Evolutionary conservation across 2,329 filamentous ascomycete species (phyloP).

Genomic region (Monosporascus sp.): DNA sequence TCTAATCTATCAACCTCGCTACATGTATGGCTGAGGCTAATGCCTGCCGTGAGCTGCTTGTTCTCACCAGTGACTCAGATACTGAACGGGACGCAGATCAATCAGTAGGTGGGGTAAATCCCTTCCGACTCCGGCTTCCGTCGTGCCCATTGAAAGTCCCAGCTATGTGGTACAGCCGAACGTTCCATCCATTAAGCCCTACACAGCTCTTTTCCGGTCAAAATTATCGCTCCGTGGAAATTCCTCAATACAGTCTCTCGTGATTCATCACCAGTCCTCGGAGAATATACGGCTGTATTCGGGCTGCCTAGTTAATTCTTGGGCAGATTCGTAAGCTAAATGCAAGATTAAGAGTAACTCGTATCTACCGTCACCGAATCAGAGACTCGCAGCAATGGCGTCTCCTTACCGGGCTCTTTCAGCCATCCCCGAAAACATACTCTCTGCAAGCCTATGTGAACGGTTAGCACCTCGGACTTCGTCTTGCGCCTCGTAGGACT

Average conservation of each 20-base stretch:
- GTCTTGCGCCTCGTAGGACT: not conserved
- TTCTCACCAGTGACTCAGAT: no score
- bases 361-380: not conserved
- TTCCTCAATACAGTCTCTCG: not conserved
- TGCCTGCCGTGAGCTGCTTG: no score
- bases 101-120: not conserved
- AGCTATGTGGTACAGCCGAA: not conserved
- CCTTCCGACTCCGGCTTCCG: not conserved
- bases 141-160: not conserved
- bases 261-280: not conserved
- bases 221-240: not conserved
- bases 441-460: conserved; percentile 46
- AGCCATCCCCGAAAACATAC: conserved; percentile 41
- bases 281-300: not conserved
- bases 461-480: conserved; percentile 5
- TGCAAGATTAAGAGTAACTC: not conserved
- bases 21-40: no score
- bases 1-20: not conserved
- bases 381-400: not conserved
- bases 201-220: not conserved
- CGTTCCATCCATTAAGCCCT: not conserved
- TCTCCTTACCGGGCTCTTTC: conserved; percentile 3
- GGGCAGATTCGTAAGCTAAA: not conserved
- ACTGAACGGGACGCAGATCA: not conserved
- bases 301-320: not conserved